Conservation (phyloP, 2,329 filamentous ascomycete species). For the Aspergillus melleus region DNA sequence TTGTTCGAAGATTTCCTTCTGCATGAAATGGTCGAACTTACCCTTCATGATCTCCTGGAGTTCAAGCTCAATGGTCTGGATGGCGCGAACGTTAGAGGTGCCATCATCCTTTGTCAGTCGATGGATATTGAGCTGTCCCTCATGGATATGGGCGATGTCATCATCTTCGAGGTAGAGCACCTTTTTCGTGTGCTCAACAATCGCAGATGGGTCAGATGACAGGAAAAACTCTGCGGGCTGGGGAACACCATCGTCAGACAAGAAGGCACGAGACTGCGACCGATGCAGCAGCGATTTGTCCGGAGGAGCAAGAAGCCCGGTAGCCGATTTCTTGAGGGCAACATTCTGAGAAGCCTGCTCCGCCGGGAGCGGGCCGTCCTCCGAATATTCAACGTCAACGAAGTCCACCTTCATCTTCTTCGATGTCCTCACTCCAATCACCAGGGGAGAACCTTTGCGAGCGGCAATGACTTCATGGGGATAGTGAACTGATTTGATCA, state of each 20-base stretch:
- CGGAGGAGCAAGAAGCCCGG: constrained; percentile 75
- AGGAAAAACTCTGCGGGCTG: constrained; percentile 99
- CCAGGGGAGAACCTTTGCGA: constrained; percentile 95
- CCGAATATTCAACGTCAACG: constrained; percentile 95
- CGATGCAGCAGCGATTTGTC: constrained; percentile 98
- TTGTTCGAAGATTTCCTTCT: constrained; percentile 99
- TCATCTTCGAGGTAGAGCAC: constrained; percentile 99
- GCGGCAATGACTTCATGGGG: constrained; percentile 97
- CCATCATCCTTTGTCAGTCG: constrained; percentile 95
- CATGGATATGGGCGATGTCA: constrained; percentile 99
- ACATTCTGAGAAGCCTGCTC: constrained; percentile 96
- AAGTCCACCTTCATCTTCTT: constrained; percentile 99
- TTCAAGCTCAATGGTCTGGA: constrained; percentile 98
- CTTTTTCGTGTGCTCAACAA: constrained; percentile 99
- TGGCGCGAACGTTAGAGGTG: constrained; percentile 93
- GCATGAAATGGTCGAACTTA: constrained; percentile 99
- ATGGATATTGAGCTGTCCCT: constrained; percentile 98
- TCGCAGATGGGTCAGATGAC: constrained; percentile 95
- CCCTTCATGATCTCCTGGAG: constrained; percentile 99
- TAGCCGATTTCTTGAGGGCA: constrained; percentile 85
- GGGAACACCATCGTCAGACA: constrained; percentile 96
- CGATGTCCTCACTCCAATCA: constrained; percentile 93
- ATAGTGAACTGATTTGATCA: constrained; percentile 98
- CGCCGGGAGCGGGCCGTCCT: constrained; percentile 83
- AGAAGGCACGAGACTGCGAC: constrained; percentile 97